Evolutionary conservation across 192 early-diverging fungal species (phyloP).

Genomic region (Lunasporangiospora selenospora): DNA sequence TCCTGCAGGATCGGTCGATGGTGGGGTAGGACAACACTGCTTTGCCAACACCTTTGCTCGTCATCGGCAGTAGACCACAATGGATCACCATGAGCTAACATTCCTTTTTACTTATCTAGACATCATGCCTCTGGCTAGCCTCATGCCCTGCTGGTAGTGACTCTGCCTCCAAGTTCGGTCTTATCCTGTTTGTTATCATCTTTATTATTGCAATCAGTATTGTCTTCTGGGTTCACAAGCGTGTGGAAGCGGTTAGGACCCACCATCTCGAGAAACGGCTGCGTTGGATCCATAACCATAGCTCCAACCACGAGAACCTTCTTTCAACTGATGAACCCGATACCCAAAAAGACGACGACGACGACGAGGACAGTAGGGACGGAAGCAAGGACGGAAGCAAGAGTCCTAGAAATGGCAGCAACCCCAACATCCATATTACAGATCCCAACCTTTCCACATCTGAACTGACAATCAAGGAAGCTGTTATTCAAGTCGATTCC

Average conservation of each 20-base stretch:
- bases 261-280: constrained; percentile 46
- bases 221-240: constrained; percentile 39
- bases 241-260: constrained; percentile 9
- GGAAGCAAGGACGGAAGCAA: not conserved
- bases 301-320: constrained; percentile 22
- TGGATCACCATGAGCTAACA: not conserved
- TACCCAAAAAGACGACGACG: not conserved
- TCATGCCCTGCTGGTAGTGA: constrained; percentile 44
- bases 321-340: constrained; percentile 19
- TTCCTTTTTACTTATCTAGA: not conserved
- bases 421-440: no score
- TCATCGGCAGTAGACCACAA: not conserved
- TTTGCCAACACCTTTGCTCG: not conserved
- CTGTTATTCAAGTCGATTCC: constrained; percentile 13
- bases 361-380: not conserved
- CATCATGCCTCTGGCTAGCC: constrained; percentile 31
- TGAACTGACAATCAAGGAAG: constrained; percentile 19
- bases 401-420: no score
- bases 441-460: constrained; percentile 17
- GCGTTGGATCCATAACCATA: constrained; percentile 39
- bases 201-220: constrained; percentile 25
- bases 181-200: constrained; percentile 26
- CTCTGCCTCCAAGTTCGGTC: constrained; percentile 33
- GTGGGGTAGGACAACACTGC: constrained; percentile 16
- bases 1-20: constrained; percentile 52